These are phyloP conservation scores for Diplodia intermedia DNA, from an alignment of 2,329 filamentous ascomycete species.

Conservation along the genomic window DNA sequence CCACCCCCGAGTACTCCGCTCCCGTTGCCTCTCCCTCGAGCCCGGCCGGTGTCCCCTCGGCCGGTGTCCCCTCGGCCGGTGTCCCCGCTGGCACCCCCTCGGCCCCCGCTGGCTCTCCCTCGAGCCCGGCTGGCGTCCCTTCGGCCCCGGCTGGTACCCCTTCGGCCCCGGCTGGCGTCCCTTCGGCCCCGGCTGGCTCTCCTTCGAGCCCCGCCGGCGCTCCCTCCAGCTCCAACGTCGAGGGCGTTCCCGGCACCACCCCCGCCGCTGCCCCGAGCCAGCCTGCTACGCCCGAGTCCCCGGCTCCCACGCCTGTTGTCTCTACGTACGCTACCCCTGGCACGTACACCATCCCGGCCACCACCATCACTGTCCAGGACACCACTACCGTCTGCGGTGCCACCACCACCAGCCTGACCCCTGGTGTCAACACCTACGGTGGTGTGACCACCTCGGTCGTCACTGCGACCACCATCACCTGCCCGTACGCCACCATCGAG, in stretches of 20 bases:
- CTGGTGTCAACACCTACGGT: constrained; percentile 72
- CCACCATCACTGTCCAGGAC: constrained; percentile 71
- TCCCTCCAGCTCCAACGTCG: background rate
- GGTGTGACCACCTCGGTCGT: constrained; percentile 75
- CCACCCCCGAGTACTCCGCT: constrained; percentile 17
- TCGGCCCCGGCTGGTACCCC: constrained; percentile 34
- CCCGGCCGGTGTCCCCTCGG: constrained; percentile 34
- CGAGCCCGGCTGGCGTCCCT: constrained; percentile 2
- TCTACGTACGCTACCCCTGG: constrained; percentile 69
- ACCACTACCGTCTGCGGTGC: constrained; percentile 72
- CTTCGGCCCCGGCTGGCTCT: background rate
- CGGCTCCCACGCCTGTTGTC: constrained; percentile 52
- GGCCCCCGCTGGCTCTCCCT: background rate
- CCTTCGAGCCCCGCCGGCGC: constrained; percentile 8
- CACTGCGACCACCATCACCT: constrained; percentile 70
- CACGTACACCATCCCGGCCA: constrained; percentile 77
- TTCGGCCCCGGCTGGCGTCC: constrained; percentile 2
- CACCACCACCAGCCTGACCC: constrained; percentile 66
- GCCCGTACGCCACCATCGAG: constrained; percentile 71
- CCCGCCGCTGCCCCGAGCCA: constrained; percentile 36
- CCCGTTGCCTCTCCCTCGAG: constrained; percentile 15
- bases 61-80: background rate
- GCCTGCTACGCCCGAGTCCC: constrained; percentile 39
- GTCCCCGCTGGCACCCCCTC: constrained; percentile 35
- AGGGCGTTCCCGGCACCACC: background rate